Evolutionary conservation across 2,329 filamentous ascomycete species (phyloP).

Genomic region (Colletotrichum graminicola): DNA sequence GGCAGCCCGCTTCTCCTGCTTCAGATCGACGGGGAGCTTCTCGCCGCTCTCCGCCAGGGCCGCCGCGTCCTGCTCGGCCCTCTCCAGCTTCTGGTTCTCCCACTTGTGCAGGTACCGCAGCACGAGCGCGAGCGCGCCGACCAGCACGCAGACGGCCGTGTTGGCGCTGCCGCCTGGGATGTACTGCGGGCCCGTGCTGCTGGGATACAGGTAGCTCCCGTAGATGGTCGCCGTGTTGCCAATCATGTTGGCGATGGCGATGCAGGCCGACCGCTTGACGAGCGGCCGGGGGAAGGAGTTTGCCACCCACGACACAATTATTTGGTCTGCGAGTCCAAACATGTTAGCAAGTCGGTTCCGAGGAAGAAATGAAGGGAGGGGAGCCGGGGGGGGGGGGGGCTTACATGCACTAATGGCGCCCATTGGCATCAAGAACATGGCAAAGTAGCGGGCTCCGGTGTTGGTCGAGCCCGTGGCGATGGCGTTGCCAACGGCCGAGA

Average conservation of each 20-base stretch:
- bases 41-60: conserved; percentile 41
- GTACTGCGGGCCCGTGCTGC: conserved; percentile 58
- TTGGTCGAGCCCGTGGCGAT: conserved; percentile 65
- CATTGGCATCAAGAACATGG: conserved; percentile 72
- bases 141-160: conserved; percentile 72
- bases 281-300: conserved; percentile 79
- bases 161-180: conserved; percentile 70
- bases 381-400: not conserved
- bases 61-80: conserved; percentile 51
- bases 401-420: conserved; percentile 62
- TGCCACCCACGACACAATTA: conserved; percentile 75
- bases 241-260: conserved; percentile 76
- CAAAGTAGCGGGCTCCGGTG: conserved; percentile 68
- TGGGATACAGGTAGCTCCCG: conserved; percentile 59
- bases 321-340: conserved; percentile 52
- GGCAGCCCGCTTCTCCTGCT: conserved; percentile 42
- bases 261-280: conserved; percentile 73
- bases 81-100: conserved; percentile 72
- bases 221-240: conserved; percentile 69
- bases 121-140: conserved; percentile 64
- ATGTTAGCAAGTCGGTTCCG: not conserved
- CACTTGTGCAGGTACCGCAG: conserved; percentile 66
- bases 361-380: not conserved
- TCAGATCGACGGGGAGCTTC: conserved; percentile 17
- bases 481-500: conserved; percentile 66